Evolutionary conservation across 2,329 filamentous ascomycete species (phyloP).

Genomic region (Beauveria varroae): DNA sequence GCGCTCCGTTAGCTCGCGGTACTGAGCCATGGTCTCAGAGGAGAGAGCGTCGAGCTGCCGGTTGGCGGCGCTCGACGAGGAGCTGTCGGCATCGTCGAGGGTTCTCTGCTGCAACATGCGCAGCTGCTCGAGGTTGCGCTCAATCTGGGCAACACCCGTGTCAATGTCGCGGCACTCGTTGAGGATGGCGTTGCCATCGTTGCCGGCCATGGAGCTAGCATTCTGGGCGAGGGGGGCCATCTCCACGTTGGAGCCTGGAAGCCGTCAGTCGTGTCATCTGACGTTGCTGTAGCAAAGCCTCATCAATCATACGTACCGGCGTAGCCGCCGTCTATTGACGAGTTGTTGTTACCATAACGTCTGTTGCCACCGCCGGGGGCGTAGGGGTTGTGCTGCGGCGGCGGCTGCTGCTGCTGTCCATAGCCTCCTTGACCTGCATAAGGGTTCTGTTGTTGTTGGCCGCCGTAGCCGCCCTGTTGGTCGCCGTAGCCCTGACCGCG

Average conservation of each 20-base stretch:
- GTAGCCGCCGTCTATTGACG: conserved; percentile 21
- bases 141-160: conserved; percentile 65
- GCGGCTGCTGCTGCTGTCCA: not conserved
- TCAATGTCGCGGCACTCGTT: conserved; percentile 81
- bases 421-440: conserved; percentile 12
- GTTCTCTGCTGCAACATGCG: conserved; percentile 62
- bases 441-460: conserved; percentile 7
- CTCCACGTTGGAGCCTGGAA: conserved; percentile 51
- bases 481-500: conserved; percentile 16
- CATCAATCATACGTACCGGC: conserved; percentile 19
- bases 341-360: conserved; percentile 18
- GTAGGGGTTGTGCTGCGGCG: conserved; percentile 6
- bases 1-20: conserved; percentile 70
- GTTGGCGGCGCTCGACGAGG: conserved; percentile 55
- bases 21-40: conserved; percentile 74
- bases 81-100: conserved; percentile 68
- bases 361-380: conserved; percentile 13
- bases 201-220: conserved; percentile 36
- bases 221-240: conserved; percentile 59
- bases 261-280: conserved; percentile 11
- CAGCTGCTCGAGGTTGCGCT: conserved; percentile 64
- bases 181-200: conserved; percentile 68
- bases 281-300: not conserved
- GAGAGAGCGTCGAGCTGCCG: conserved; percentile 66
- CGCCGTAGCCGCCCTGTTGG: not conserved